phyloP scores from a whole-genome alignment of 495 filamentous ascomycete species.

The Hypoxylon fragiforme region DNA sequence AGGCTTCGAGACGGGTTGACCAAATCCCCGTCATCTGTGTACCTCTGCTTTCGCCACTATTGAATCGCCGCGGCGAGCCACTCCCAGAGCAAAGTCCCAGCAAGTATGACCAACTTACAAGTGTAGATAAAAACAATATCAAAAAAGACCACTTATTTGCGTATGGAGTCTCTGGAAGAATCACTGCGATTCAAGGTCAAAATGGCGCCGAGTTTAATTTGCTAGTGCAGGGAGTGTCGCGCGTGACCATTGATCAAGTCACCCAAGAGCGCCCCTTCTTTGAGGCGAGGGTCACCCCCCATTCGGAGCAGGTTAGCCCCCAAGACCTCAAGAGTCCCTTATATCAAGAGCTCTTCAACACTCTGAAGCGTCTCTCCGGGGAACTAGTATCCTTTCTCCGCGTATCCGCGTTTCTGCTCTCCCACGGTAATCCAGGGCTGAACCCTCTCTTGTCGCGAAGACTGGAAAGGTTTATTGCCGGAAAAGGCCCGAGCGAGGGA shows the following conservation, averaged over 20 bases:
- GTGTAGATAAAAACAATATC: slow-evolving; percentile 51
- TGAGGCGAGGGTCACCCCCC: slow-evolving; percentile 68
- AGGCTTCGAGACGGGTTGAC: slow-evolving; percentile 63
- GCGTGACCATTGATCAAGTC: slow-evolving; percentile 75
- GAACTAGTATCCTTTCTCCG: slow-evolving; percentile 81
- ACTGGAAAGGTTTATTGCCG: slow-evolving; percentile 80
- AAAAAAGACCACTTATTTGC: slow-evolving; percentile 73
- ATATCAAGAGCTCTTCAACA: slow-evolving; percentile 67
- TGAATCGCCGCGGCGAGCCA: slow-evolving; percentile 70
- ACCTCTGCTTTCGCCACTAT: slow-evolving; percentile 70
- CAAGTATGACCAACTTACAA: slow-evolving; percentile 61
- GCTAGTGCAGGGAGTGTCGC: slow-evolving; percentile 80
- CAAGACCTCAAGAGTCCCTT: slow-evolving; percentile 25
- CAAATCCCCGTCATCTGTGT: slow-evolving; percentile 78
- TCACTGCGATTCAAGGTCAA: slow-evolving; percentile 79
- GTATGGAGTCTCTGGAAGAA: slow-evolving; percentile 78
- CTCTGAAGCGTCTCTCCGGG: slow-evolving; percentile 77
- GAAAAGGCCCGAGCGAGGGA: slow-evolving; percentile 75
- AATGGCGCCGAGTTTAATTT: slow-evolving; percentile 77
- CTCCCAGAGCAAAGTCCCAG: slow-evolving; percentile 55
- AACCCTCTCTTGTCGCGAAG: slow-evolving; percentile 83
- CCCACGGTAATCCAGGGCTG: slow-evolving; percentile 59
- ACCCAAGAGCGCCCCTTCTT: slow-evolving; percentile 81
- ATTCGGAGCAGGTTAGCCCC: slow-evolving; percentile 35
- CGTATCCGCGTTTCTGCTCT: slow-evolving; percentile 74